These are phyloP conservation scores for Rhipidocladum racemiflorum DNA, from an alignment of 176 grass and related monocot genomes.

Conservation along the genomic window DNA sequence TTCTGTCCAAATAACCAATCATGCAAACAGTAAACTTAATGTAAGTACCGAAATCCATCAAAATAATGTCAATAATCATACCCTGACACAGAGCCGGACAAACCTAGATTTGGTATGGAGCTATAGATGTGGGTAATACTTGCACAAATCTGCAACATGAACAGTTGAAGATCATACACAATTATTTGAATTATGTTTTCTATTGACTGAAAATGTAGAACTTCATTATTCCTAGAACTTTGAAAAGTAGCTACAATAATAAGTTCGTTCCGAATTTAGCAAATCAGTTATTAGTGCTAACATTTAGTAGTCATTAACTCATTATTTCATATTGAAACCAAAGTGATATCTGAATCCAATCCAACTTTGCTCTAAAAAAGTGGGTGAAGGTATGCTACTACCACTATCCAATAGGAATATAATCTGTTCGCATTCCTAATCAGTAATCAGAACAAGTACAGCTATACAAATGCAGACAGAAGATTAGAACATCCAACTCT, in stretches of 20 bases:
- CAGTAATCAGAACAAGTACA: neutral
- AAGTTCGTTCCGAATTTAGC: neutral
- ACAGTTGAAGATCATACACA: neutral
- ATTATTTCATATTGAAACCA: neutral
- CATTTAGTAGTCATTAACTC: neutral
- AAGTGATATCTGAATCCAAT: neutral
- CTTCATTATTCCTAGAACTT: neutral
- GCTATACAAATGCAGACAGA: neutral
- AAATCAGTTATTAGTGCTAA: neutral
- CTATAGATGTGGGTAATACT: neutral
- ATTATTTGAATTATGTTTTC: neutral
- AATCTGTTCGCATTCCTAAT: neutral
- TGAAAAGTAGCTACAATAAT: neutral
- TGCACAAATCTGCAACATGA: neutral
- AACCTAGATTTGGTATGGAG: neutral
- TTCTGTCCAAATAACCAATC: neutral
- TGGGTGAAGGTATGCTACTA: neutral
- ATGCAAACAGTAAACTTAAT: neutral
- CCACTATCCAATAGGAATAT: neutral
- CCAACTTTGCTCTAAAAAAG: too few species aligned
- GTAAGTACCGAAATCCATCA: neutral
- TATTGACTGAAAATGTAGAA: neutral
- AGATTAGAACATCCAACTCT: neutral
- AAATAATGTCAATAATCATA: neutral
- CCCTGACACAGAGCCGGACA: neutral